Evolutionary conservation across 106 monocot genomes (phyloP).

Genomic region (Vanilla planifolia): DNA sequence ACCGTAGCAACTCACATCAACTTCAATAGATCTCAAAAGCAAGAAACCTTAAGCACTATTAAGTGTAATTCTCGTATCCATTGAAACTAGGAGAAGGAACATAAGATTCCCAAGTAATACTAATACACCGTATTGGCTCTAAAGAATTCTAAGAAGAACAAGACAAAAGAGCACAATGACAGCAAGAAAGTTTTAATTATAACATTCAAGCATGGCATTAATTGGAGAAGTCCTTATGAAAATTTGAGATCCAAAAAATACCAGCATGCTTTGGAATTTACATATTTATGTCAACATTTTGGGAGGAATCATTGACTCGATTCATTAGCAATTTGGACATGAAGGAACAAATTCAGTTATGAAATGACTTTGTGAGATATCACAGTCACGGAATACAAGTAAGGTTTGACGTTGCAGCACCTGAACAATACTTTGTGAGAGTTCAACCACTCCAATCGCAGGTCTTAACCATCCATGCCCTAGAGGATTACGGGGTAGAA

Average conservation of each 20-base stretch:
- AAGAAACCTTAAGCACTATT: background rate
- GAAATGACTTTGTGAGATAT: background rate
- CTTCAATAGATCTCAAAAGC: background rate
- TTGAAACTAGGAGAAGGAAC: too few relatives aligned
- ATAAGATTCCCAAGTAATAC: too few relatives aligned
- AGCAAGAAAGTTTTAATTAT: background rate
- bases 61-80: too few relatives aligned
- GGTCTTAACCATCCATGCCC: conserved; percentile 96
- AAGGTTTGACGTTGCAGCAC: conserved; percentile 13
- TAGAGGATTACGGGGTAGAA: conserved; percentile 63
- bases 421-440: conserved; percentile 94
- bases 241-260: background rate
- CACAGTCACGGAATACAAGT: background rate
- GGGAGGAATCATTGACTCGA: too few relatives aligned
- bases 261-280: background rate
- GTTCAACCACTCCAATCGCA: conserved; percentile 85
- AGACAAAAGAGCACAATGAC: background rate
- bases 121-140: background rate
- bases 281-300: background rate
- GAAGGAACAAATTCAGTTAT: background rate
- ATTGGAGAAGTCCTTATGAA: background rate
- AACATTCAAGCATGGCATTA: conserved; percentile 1
- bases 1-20: too few relatives aligned
- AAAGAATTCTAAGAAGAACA: background rate
- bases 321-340: background rate